Evolutionary conservation across 257 asterid species (phyloP), one percentile per base, ranked within the genome.

Genomic region (Prunella vulgaris): DNA sequence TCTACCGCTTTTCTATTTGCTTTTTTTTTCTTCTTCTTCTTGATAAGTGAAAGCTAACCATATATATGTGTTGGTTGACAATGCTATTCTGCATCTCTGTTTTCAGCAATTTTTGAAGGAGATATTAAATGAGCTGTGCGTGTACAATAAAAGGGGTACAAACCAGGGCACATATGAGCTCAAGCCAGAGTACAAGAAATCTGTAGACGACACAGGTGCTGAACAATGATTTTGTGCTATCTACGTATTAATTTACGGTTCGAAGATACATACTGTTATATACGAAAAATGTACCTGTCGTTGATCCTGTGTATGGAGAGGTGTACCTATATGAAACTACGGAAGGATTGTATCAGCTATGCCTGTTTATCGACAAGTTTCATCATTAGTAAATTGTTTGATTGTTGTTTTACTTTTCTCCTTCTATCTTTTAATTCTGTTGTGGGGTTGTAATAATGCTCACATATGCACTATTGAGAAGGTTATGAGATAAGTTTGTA

Each of bases 81-180:
- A 28, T 51, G 10, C 32, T 42, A 51, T 56, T 66, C 10, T 37
- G 49, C 74, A 33, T 61, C 60, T 65, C 73, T 35, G 49, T 75
- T 65, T 74, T 80, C 97, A 89, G 96, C 98, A 87, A 86, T 86
- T 85, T 74, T 82, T 91, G 87, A 89, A 94, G 71, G 97, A 94
- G 88, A 86, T 89, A 76, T 74, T 94, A 80, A 87, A 88, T 72
- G 96, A 89, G 78, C 92, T 91, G 38, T 85, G 98, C 53, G 82
- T 89, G 20, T 91, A 90, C 92, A 94, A 89, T 69, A 91, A 91
- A 80, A 87, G 95, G 79, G 97, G 97, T 73, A 70, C 92, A 44
- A 87, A 91, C 79, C 97, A 91, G 77, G 99, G 97, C 73, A 89
- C 93, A 27, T 89, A 89, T 72, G 97, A 90, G 88, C 91, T 91